Evolutionary conservation across 306 rosid genomes (phyloP).

Genomic region (Cucurbita argyrosperma): DNA sequence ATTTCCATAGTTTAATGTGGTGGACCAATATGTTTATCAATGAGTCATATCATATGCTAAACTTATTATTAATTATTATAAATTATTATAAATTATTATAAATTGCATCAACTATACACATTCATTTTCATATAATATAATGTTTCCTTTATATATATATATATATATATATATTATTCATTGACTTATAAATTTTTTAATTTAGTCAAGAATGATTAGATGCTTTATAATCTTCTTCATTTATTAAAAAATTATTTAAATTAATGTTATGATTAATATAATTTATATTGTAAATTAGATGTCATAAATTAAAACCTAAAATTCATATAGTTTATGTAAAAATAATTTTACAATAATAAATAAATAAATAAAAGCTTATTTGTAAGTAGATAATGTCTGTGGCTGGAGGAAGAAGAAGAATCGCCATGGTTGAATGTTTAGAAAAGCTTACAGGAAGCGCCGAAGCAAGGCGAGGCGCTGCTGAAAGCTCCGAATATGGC

Average conservation of each 20-base stretch:
- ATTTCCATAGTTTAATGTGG: no score
- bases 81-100: background rate
- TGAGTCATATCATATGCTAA: background rate
- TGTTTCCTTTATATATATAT: background rate
- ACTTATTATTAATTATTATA: background rate
- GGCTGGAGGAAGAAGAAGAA: background rate
- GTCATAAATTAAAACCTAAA: no score
- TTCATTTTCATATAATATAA: background rate
- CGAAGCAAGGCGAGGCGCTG: background rate
- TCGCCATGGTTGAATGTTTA: background rate
- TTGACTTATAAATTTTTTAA: background rate
- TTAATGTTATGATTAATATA: background rate
- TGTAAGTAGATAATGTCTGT: background rate
- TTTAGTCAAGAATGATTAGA: background rate
- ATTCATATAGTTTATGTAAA: no score
- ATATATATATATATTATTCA: background rate
- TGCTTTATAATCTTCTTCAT: no score
- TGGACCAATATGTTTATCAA: background rate
- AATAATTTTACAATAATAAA: no score
- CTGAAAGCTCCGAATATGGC: background rate
- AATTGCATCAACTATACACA: background rate
- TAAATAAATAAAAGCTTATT: no score
- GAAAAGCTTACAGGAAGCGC: background rate
- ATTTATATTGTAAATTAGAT: no score
- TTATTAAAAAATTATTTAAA: background rate